phyloP scores from a whole-genome alignment of 2,329 filamentous ascomycete genomes.

The Ciborinia camelliae region DNA sequence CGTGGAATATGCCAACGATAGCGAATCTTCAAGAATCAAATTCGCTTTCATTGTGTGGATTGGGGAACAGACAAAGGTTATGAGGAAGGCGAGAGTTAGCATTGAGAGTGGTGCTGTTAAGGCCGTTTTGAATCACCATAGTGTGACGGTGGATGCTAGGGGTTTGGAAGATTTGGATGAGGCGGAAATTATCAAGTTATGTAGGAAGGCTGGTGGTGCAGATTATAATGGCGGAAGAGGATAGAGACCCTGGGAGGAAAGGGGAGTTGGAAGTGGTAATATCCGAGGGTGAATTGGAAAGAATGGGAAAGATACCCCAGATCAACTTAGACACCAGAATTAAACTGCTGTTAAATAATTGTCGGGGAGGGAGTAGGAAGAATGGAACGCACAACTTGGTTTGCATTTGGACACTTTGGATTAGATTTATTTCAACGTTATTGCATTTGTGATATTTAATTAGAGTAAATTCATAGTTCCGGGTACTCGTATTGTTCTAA shows the following conservation, averaged over 20 bases:
- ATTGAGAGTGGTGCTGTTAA: conserved; percentile 66
- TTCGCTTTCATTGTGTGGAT: conserved; percentile 68
- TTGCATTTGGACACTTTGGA: not conserved
- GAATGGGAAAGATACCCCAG: conserved; percentile 8
- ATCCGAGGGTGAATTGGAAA: not conserved
- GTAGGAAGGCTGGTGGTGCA: conserved; percentile 65
- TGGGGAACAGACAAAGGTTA: conserved; percentile 60
- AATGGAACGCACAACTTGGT: not conserved
- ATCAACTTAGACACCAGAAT: not conserved
- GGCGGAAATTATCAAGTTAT: conserved; percentile 55
- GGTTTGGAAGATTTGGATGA: conserved; percentile 60
- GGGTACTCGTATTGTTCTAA: conserved; percentile 18
- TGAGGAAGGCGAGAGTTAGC: conserved; percentile 66
- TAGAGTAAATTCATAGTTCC: conserved; percentile 8
- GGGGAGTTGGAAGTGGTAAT: conserved; percentile 13
- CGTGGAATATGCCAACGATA: conserved; percentile 68
- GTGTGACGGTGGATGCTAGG: conserved; percentile 60
- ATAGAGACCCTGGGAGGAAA: conserved; percentile 5
- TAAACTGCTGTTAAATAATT: not conserved
- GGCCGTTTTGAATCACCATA: conserved; percentile 60
- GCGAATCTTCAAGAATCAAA: conserved; percentile 65
- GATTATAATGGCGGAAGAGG: conserved; percentile 66
- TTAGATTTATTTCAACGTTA: not conserved
- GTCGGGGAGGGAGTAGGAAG: not conserved
- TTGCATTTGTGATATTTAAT: conserved; percentile 1